Percentiles rank a stretch among this genome's conserved stretches.
Conservation (phyloP, 2,329 filamentous ascomycete species). For the Ophiostoma populinum region DNA sequence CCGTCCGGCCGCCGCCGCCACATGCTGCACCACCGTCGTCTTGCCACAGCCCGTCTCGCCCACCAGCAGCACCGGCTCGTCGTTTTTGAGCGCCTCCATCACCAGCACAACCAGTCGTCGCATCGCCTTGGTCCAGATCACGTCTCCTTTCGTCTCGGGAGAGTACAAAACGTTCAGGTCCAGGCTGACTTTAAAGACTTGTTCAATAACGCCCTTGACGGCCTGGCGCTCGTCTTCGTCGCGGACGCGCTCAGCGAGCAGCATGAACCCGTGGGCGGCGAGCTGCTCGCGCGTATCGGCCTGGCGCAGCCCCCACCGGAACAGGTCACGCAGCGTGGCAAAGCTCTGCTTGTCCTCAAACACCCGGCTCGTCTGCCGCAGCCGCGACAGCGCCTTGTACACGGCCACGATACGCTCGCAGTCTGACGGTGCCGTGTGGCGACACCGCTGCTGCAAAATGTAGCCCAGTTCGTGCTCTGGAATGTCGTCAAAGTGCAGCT, state of each 20-base stretch:
- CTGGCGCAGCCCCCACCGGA: slow-evolving; percentile 78
- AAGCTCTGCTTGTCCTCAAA: slow-evolving; percentile 98
- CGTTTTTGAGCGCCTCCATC: slow-evolving; percentile 68
- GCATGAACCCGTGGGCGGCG: slow-evolving; percentile 86
- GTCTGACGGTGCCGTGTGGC: slow-evolving; percentile 76
- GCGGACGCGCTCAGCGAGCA: slow-evolving; percentile 86
- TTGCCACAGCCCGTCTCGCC: slow-evolving; percentile 97
- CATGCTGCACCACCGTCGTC: slow-evolving; percentile 84
- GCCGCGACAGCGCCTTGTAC: slow-evolving; percentile 77
- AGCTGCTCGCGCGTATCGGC: slow-evolving; percentile 79
- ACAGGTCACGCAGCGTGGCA: slow-evolving; percentile 86
- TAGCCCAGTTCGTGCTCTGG: slow-evolving; percentile 84
- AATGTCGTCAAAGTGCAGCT: slow-evolving; percentile 96
- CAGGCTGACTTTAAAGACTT: slow-evolving; percentile 72
- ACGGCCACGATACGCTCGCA: slow-evolving; percentile 82
- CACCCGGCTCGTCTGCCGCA: slow-evolving; percentile 76
- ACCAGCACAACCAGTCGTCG: slow-evolving; percentile 78
- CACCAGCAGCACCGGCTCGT: slow-evolving; percentile 85
- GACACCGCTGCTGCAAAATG: slow-evolving; percentile 75
- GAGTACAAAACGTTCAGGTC: slow-evolving; percentile 60
- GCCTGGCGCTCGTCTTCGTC: slow-evolving; percentile 70
- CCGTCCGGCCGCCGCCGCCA: slow-evolving; percentile 64
- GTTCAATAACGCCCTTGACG: slow-evolving; percentile 78
- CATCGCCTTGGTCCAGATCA: slow-evolving; percentile 96
- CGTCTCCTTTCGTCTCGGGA: slow-evolving; percentile 31